Evolutionary conservation across 2,329 filamentous ascomycete genomes (phyloP).

Genomic region (Aspergillus quadrilineatus): DNA sequence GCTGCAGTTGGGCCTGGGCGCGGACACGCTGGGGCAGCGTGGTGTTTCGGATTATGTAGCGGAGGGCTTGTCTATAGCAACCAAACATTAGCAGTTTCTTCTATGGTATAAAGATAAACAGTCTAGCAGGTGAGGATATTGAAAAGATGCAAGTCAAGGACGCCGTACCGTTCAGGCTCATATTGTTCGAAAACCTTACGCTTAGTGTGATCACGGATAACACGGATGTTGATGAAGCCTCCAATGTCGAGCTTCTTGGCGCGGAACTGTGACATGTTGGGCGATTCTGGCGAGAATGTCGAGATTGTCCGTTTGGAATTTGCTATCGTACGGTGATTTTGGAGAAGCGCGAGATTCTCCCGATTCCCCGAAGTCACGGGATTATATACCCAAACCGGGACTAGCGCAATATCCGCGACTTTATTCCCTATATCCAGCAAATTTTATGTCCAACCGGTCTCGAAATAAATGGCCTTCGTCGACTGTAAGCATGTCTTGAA

Average conservation of each 20-base stretch:
- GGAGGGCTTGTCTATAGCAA: constrained; percentile 73
- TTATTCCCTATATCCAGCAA: not conserved
- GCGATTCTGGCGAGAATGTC: constrained; percentile 6
- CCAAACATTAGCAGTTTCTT: not conserved
- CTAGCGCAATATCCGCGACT: not conserved
- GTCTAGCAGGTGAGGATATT: not conserved
- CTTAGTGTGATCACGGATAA: constrained; percentile 95
- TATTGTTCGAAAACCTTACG: constrained; percentile 84
- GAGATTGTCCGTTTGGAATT: not conserved
- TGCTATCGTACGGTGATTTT: not conserved
- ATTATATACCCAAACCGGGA: not conserved
- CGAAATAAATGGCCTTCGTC: no score
- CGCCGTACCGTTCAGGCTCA: constrained; percentile 77
- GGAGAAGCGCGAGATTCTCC: not conserved
- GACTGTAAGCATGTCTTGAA: no score
- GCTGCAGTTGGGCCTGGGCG: constrained; percentile 87
- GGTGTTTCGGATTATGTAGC: constrained; percentile 92
- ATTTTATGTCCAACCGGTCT: no score
- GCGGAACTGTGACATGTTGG: constrained; percentile 78
- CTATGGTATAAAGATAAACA: not conserved
- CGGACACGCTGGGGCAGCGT: constrained; percentile 77
- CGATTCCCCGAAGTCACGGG: constrained; percentile 2
- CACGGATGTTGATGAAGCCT: constrained; percentile 80
- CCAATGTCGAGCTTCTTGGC: constrained; percentile 86
- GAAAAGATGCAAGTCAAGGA: not conserved